A percentile compares a stretch with the other conserved stretches of the same genome.
Conservation (phyloP, 2,329 filamentous ascomycete species). For the Tolypocladium capitatum region DNA sequence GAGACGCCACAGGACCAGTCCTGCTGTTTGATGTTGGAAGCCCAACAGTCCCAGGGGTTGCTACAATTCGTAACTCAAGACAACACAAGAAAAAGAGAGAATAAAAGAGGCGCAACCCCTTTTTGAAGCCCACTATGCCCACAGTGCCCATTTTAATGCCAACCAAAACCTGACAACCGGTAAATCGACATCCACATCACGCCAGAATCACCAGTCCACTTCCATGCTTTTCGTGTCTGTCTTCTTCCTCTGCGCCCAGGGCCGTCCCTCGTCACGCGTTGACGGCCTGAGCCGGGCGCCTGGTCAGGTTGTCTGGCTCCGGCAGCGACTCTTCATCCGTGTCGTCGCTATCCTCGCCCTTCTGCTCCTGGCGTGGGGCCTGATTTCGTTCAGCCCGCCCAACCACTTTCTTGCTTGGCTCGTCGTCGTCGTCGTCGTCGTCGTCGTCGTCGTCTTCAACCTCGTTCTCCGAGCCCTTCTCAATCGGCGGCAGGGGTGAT, state of each 20-base stretch:
- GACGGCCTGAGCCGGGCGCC: constrained; percentile 17
- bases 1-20: background rate
- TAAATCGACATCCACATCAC: background rate
- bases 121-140: background rate
- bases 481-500: constrained; percentile 41
- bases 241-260: background rate
- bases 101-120: background rate
- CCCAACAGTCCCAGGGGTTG: background rate
- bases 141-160: background rate
- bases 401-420: background rate
- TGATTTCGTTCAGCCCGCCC: background rate
- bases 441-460: constrained; percentile 8
- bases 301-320: constrained; percentile 16
- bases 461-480: constrained; percentile 12
- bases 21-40: background rate
- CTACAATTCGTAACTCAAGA: background rate
- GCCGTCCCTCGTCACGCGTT: constrained; percentile 14
- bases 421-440: constrained; percentile 10
- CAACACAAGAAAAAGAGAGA: background rate
- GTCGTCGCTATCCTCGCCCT: constrained; percentile 13
- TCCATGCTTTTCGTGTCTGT: background rate
- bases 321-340: constrained; percentile 15
- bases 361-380: background rate
- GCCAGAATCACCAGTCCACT: constrained; percentile 2
- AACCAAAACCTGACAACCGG: background rate